A percentile compares a stretch with the other conserved stretches of the same genome.
These are phyloP conservation scores for Neurospora sp. DNA, from an alignment of 495 filamentous ascomycete species.

Conservation along the genomic window DNA sequence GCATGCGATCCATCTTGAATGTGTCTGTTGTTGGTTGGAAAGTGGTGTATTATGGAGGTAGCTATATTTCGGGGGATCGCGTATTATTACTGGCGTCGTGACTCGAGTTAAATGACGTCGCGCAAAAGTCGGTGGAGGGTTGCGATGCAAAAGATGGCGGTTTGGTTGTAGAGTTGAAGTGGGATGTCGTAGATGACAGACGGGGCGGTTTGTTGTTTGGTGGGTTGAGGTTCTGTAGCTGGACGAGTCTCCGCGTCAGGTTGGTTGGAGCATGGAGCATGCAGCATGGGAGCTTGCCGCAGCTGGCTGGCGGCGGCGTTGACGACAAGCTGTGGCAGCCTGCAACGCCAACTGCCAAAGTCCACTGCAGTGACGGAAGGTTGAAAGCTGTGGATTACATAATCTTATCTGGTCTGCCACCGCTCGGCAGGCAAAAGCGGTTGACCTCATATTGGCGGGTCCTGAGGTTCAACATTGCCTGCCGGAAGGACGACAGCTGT, in stretches of 20 bases:
- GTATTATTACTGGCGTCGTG: not conserved
- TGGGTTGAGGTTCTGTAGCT: not conserved
- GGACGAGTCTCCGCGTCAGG: not conserved
- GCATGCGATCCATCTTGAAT: constrained; percentile 70
- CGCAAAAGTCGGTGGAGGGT: not conserved
- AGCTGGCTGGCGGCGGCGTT: constrained; percentile 8
- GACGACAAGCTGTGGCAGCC: constrained; percentile 31
- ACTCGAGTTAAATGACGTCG: not conserved
- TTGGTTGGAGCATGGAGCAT: not conserved
- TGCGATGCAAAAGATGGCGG: not conserved
- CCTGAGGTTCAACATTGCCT: not conserved
- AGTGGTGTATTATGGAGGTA: not conserved
- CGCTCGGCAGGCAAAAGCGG: not conserved
- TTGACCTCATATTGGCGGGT: not conserved
- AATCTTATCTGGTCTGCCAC: constrained; percentile 1
- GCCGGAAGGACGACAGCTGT: not conserved
- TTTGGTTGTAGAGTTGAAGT: not conserved
- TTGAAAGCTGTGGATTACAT: constrained; percentile 11
- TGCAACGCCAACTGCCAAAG: constrained; percentile 6
- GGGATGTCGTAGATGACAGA: not conserved
- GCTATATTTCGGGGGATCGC: not conserved
- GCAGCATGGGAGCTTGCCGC: not conserved
- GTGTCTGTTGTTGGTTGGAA: not conserved
- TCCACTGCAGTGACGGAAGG: not conserved
- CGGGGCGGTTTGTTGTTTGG: not conserved